Conservation (phyloP, 306 rosid genomes). For the Hylodesmum podocarpum region DNA sequence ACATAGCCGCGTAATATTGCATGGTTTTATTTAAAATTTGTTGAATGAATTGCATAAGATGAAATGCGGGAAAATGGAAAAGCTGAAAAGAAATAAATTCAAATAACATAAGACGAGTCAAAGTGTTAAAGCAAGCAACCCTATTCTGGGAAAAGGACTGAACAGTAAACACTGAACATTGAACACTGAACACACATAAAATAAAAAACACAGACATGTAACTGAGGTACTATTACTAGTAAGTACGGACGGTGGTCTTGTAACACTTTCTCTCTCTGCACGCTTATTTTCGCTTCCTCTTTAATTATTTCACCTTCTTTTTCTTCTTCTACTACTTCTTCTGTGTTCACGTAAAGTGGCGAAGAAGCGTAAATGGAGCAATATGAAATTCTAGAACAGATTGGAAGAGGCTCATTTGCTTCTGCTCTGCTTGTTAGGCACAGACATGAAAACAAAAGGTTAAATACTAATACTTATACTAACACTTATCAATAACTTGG, state of each 20-base stretch:
- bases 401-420: constrained; percentile 94
- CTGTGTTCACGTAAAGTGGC: background rate
- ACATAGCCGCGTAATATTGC: background rate
- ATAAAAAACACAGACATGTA: too few relatives aligned
- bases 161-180: constrained; percentile 13
- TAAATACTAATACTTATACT: background rate
- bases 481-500: background rate
- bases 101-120: background rate
- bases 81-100: background rate
- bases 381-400: constrained; percentile 84
- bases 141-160: constrained; percentile 5
- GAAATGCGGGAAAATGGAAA: background rate
- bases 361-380: constrained; percentile 96
- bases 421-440: constrained; percentile 94
- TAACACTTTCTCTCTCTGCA: background rate
- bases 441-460: constrained; percentile 83
- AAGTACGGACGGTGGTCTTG: too few relatives aligned
- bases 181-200: too few relatives aligned
- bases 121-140: constrained; percentile 9
- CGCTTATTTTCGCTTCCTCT: background rate
- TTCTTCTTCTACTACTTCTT: background rate
- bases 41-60: background rate
- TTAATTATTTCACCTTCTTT: background rate
- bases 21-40: background rate
- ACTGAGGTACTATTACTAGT: too few relatives aligned